A percentile compares a stretch with the other conserved stretches of the same genome.
phyloP scores from a whole-genome alignment of 108 stramenopile species.

The Fragilaria radians region DNA sequence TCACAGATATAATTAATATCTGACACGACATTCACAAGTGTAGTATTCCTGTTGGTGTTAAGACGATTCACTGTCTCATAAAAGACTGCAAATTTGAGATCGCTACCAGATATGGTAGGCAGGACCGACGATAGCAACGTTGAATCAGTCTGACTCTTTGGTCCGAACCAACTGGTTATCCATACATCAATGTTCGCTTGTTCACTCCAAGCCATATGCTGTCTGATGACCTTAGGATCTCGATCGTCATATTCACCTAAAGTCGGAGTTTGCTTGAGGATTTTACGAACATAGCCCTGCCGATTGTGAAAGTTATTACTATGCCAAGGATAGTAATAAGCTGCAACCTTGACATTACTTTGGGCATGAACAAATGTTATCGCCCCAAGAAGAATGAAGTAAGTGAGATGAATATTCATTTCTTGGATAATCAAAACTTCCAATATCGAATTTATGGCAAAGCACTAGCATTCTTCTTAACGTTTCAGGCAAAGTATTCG shows the following conservation, averaged over 20 bases:
- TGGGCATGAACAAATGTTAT: no score
- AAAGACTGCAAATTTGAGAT: conserved; percentile 10
- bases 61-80: conserved; percentile 15
- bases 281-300: conserved; percentile 5
- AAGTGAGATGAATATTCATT: no score
- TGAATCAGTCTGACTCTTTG: conserved; percentile 13
- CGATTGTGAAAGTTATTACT: conserved; percentile 30
- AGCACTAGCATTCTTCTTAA: no score
- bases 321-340: conserved; percentile 46
- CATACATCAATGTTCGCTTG: conserved; percentile 41
- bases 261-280: conserved; percentile 35
- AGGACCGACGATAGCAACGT: conserved; percentile 17
- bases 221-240: conserved; percentile 24
- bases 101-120: conserved; percentile 1
- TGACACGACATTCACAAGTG: conserved; percentile 18
- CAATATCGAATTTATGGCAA: no score
- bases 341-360: conserved; percentile 22
- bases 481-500: no score
- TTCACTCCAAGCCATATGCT: conserved; percentile 40
- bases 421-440: no score
- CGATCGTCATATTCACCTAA: conserved; percentile 37
- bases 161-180: no score
- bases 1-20: conserved; percentile 23
- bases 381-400: no score
- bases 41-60: no score